Evolutionary conservation across 208 protist species (phyloP).

Genomic region (Porcisia deanei): DNA sequence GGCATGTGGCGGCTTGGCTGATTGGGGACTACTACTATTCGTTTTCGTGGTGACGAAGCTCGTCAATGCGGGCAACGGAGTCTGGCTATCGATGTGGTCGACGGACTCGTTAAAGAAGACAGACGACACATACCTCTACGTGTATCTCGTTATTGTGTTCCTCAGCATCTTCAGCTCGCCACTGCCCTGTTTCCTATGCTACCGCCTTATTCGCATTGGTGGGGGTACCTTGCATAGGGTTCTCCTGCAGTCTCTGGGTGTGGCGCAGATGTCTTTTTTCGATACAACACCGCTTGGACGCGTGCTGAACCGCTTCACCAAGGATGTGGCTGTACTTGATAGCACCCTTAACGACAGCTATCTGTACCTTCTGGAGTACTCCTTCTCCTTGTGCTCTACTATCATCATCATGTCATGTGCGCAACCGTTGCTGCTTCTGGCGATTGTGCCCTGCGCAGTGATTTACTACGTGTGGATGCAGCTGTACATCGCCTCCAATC

Average conservation of each 20-base stretch:
- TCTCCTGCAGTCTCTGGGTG: slow-evolving; percentile 54
- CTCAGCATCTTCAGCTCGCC: slow-evolving; percentile 38
- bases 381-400: slow-evolving; percentile 58
- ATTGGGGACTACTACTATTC: slow-evolving; percentile 44
- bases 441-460: slow-evolving; percentile 66
- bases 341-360: slow-evolving; percentile 47
- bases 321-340: slow-evolving; percentile 90
- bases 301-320: slow-evolving; percentile 95
- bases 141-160: slow-evolving; percentile 45
- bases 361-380: slow-evolving; percentile 62
- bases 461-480: slow-evolving; percentile 87
- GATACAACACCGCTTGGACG: slow-evolving; percentile 94
- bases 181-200: slow-evolving; percentile 39
- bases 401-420: slow-evolving; percentile 45
- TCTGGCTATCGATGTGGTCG: slow-evolving; percentile 85
- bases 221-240: slow-evolving; percentile 47
- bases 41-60: slow-evolving; percentile 65
- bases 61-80: slow-evolving; percentile 33
- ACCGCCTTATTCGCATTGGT: slow-evolving; percentile 37
- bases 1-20: slow-evolving; percentile 41
- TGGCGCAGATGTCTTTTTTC: slow-evolving; percentile 91
- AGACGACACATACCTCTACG: slow-evolving; percentile 40
- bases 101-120: slow-evolving; percentile 12
- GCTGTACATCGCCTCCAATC: slow-evolving; percentile 81
- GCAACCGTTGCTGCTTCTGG: slow-evolving; percentile 52